These are phyloP conservation scores for Xylariomycetidae sp. DNA, from an alignment of 2,329 filamentous ascomycete species.

Conservation along the genomic window DNA sequence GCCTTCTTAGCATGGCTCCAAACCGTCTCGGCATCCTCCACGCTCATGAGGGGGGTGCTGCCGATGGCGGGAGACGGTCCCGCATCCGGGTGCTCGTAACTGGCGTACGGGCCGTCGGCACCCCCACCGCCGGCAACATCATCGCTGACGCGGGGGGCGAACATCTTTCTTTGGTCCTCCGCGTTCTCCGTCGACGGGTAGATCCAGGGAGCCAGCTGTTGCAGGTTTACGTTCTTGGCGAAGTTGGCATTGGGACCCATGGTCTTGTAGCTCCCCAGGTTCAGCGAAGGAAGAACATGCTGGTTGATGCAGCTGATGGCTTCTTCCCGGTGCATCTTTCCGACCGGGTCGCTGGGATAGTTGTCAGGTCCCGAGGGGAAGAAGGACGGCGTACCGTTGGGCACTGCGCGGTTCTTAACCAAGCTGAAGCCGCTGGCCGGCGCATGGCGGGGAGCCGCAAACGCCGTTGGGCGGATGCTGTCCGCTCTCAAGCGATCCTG, in stretches of 20 bases:
- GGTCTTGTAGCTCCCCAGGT: constrained; percentile 42
- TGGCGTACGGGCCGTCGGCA: constrained; percentile 18
- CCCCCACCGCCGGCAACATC: constrained; percentile 10
- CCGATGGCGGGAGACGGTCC: constrained; percentile 31
- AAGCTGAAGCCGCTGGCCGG: constrained; percentile 53
- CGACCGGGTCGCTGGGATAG: constrained; percentile 50
- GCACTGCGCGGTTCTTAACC: constrained; percentile 58
- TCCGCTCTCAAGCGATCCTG: constrained; percentile 51
- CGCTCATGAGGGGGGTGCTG: constrained; percentile 51
- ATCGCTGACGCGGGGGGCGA: constrained; percentile 17
- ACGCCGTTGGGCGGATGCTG: constrained; percentile 48
- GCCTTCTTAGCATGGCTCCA: constrained; percentile 31
- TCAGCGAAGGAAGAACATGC: constrained; percentile 56
- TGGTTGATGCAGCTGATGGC: constrained; percentile 65
- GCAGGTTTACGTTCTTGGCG: constrained; percentile 43
- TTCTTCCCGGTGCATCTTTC: constrained; percentile 61
- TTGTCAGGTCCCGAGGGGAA: constrained; percentile 46
- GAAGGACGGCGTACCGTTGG: constrained; percentile 56
- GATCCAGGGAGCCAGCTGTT: constrained; percentile 51
- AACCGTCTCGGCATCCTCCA: constrained; percentile 57
- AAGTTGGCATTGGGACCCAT: constrained; percentile 35
- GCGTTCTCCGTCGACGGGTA: constrained; percentile 40
- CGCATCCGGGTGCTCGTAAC: constrained; percentile 25
- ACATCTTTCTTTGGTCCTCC: constrained; percentile 30
- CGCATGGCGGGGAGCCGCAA: constrained; percentile 50